A percentile compares a stretch with the other conserved stretches of the same genome.
Evolutionary conservation across 495 filamentous ascomycete species (phyloP).

Genomic region (Annulohypoxylon stygium): DNA sequence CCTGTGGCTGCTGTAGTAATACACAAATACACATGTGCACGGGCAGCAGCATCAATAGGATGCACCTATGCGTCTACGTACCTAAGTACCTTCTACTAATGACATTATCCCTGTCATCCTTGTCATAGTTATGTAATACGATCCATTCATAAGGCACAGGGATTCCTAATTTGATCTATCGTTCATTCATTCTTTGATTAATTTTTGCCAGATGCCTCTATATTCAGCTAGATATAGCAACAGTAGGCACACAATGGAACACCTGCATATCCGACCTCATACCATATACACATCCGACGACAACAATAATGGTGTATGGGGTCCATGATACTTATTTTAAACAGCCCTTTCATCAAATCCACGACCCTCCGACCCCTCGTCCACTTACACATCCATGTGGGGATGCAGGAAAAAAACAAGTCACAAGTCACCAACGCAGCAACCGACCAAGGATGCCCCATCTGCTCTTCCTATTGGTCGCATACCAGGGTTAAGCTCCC

Average conservation of each 20-base stretch:
- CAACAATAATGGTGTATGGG: background rate
- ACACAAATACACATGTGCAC: background rate
- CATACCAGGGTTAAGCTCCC: background rate
- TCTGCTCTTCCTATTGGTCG: slow-evolving; percentile 24
- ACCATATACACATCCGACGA: background rate
- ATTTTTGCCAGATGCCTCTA: background rate
- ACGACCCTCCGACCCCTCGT: slow-evolving; percentile 31
- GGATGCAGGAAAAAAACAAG: slow-evolving; percentile 39
- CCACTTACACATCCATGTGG: slow-evolving; percentile 25
- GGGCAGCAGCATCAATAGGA: background rate
- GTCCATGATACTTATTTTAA: background rate
- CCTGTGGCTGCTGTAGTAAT: slow-evolving; percentile 31
- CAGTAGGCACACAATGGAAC: background rate
- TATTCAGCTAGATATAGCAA: background rate
- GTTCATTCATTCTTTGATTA: background rate
- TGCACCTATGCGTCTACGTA: background rate
- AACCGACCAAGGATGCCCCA: slow-evolving; percentile 25
- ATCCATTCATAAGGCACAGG: background rate
- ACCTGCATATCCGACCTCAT: background rate
- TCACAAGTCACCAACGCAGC: slow-evolving; percentile 46
- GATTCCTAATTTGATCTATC: background rate
- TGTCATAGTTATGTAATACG: slow-evolving; percentile 12
- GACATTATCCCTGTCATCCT: background rate
- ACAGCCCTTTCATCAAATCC: slow-evolving; percentile 5
- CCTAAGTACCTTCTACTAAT: background rate